Conservation (phyloP, 306 rosid species). For the Oxytropis ochrocephala region DNA sequence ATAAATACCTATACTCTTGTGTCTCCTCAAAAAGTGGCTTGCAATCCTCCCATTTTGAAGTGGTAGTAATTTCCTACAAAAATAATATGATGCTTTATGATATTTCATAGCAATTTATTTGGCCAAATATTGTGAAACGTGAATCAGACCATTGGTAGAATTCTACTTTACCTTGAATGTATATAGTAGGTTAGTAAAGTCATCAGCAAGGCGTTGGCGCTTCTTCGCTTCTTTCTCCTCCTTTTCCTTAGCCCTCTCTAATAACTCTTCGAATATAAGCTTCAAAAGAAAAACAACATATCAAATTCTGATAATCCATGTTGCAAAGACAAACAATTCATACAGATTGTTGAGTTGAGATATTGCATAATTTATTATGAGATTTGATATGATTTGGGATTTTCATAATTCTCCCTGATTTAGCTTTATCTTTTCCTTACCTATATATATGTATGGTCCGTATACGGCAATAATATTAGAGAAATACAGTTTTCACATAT, state of each 20-base stretch:
- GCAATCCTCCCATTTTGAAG: constrained; percentile 92
- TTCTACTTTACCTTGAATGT: constrained; percentile 56
- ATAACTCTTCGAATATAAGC: constrained; percentile 78
- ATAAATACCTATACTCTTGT: constrained; percentile 76
- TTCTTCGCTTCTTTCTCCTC: constrained; percentile 98
- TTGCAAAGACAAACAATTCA: neutral
- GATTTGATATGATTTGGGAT: neutral
- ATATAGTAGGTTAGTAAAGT: constrained; percentile 64
- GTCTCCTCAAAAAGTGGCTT: constrained; percentile 75
- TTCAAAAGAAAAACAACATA: constrained; percentile 28
- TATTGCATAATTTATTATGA: neutral
- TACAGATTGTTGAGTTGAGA: neutral
- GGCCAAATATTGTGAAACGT: constrained; percentile 12
- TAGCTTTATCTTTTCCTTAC: too few relatives aligned
- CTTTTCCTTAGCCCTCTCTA: constrained; percentile 87
- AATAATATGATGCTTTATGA: neutral
- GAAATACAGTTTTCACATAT: too few relatives aligned
- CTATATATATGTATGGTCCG: too few relatives aligned
- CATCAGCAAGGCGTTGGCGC: constrained; percentile 93
- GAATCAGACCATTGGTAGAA: neutral
- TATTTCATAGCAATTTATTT: neutral
- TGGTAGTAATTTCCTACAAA: constrained; percentile 63
- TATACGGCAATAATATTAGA: too few relatives aligned
- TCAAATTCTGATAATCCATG: constrained; percentile 18
- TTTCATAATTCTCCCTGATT: neutral